Evolutionary conservation across 805 yeast species (phyloP).

Genomic region (Allodekkera sacchari): DNA sequence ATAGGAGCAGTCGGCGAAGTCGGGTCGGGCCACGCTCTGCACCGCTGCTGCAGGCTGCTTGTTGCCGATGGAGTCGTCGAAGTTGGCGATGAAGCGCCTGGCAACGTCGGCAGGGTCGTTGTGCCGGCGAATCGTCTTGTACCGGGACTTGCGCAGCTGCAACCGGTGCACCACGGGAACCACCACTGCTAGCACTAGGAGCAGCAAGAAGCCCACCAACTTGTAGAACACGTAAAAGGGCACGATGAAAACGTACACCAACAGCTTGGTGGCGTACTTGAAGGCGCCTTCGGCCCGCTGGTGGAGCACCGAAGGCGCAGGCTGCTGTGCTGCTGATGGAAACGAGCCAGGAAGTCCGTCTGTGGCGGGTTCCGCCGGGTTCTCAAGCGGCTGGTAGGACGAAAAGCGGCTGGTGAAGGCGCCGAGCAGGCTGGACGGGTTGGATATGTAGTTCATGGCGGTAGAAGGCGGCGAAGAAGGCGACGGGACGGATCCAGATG

Average conservation of each 20-base stretch:
- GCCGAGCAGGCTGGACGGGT: too few species aligned
- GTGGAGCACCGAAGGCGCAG: constrained; percentile 15
- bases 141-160: constrained; percentile 12
- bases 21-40: constrained; percentile 18
- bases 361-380: too few species aligned
- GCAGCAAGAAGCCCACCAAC: constrained; percentile 11
- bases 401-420: too few species aligned
- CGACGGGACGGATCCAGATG: constrained; percentile 5
- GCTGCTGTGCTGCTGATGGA: too few species aligned
- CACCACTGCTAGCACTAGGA: constrained; percentile 12
- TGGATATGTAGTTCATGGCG: too few species aligned
- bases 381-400: too few species aligned
- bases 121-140: constrained; percentile 12
- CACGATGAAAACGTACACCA: constrained; percentile 16
- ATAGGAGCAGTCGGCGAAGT: constrained; percentile 67
- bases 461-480: too few species aligned
- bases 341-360: too few species aligned
- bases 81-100: constrained; percentile 22
- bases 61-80: constrained; percentile 26
- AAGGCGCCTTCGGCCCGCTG: constrained; percentile 8
- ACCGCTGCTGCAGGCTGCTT: constrained; percentile 1
- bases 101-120: constrained; percentile 26
- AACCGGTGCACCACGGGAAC: constrained; percentile 17
- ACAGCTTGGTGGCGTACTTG: constrained; percentile 7
- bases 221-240: constrained; percentile 19